Evolutionary conservation across 2,329 filamentous ascomycete species (phyloP), one percentile per base, ranked within the genome.

Genomic region (Xylaria sp.): DNA sequence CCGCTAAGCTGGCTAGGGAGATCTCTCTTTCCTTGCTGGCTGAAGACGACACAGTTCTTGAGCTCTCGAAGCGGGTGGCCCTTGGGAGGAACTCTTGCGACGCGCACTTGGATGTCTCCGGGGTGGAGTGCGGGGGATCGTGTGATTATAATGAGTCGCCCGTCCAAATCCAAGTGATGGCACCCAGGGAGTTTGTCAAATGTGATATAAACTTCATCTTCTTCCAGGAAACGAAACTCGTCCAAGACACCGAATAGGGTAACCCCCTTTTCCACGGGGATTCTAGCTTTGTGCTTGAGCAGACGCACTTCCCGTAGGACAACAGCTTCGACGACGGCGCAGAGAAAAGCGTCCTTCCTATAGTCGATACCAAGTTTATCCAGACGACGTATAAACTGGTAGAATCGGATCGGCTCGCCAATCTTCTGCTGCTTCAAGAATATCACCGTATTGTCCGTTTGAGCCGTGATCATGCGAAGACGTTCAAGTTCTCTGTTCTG

Each of bases 241-340:
- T 96, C 91, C 83, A 94, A 89, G 46, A 95, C 79, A 0, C 91
- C 91, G 62, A 91, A 92, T 0, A 95, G 76, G 0, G 90, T 92
- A n/a, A 87, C 80, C 0, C 89, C 91, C 16, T 86, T 69, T 0
- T 80, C 71, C 0, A 96, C 81, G 0, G 83, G 86, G 29, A 95
- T 94, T 1, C 90, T 83, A 0, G 89, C 85, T 49, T 87, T 88
- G 71, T 94, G 86, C 68, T 95, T 96, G 37, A 96, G 73, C 22
- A 89, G 78, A 2, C 90, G 82, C 3, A 96, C 74, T 60, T 89
- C 86, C 1, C 81, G 76, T n/a, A 94, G 73, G 0, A 92, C 78
- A 7, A 86, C 77, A 7, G 90, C 80, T 62, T 94, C 88, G 0
- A 94, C 79, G 0, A 88, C 76, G 1, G 83, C 79, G n/a, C 83